Evolutionary conservation across 768 basidiomycete genomes (phyloP), one percentile per base, ranked within the genome.

Genomic region (Tubosaeta brunneosetosa): DNA sequence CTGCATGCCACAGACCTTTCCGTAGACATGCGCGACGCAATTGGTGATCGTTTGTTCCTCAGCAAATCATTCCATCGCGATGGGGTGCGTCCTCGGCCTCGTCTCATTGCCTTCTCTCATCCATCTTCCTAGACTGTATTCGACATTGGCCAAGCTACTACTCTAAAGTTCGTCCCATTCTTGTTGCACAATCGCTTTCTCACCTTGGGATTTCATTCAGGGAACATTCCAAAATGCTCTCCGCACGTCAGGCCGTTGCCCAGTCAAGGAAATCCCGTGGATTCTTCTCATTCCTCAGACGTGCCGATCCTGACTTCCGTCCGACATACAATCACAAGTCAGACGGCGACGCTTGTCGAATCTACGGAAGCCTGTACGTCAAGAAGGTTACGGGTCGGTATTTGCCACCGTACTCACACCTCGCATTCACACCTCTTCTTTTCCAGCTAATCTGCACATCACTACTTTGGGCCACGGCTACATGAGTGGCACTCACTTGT

Each of bases 381-480:
- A 97, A 94, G 71, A 89, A 90, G 57, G 93, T 97, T 0, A 97
- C 92, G 27, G 91, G 89, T 85, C 50, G 51, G 74, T 25, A 25
- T 17, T 9, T 19, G 6, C 40, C 26, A 11, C 31, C 11, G 14
- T 16, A 1, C 17, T 16, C 26, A 37, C n/a, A 25, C 4, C 3
- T 26, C 25, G 22, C 38, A 26, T 27, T 55, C 40, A 53, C 1
- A 14, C 11, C 7, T 47, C 2, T 44, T 25, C 26, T 10, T 29
- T 29, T n/a, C 40, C 52, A 86, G 90, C 88, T 6, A 99, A 99
- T 65, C 68, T 99, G 48, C 95, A 99, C 63, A 80, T 99, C 40
- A 99, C 95, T 2, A 92, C 92, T 0, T 77, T 94, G 9, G 95
- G 95, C 0, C 95, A 99, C 68, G 95, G 95, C 22, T 99, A 99